phyloP scores from a whole-genome alignment of 495 filamentous ascomycete species.

The Penicillium robsamsonii region DNA sequence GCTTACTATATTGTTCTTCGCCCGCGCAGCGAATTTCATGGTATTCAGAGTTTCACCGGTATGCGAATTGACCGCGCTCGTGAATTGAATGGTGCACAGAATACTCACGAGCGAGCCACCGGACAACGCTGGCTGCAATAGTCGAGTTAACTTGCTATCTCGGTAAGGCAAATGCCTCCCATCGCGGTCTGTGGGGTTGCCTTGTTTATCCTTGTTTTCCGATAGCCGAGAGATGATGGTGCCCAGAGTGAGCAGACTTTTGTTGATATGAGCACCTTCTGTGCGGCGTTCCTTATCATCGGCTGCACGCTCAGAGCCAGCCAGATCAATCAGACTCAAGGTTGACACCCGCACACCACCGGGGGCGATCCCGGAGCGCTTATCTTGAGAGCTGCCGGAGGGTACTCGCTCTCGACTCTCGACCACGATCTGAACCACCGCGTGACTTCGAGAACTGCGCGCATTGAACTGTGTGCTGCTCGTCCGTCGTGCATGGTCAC shows the following conservation, averaged over 20 bases:
- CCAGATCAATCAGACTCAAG: constrained; percentile 91
- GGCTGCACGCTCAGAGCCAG: constrained; percentile 91
- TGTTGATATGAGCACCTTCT: constrained; percentile 98
- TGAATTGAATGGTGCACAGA: constrained; percentile 88
- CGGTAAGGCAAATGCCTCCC: constrained; percentile 91
- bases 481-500: constrained; percentile 84
- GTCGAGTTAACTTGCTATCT: constrained; percentile 92
- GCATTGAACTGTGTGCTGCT: constrained; percentile 95
- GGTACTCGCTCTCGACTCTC: constrained; percentile 86
- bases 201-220: constrained; percentile 80
- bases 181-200: constrained; percentile 71
- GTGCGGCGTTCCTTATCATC: constrained; percentile 92
- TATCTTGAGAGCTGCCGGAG: constrained; percentile 57
- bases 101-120: constrained; percentile 95
- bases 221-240: constrained; percentile 89
- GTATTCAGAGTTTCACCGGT: constrained; percentile 91
- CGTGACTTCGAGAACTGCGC: constrained; percentile 94
- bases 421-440: constrained; percentile 97
- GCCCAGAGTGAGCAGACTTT: constrained; percentile 89
- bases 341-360: constrained; percentile 96
- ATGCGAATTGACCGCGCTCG: constrained; percentile 62
- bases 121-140: constrained; percentile 89
- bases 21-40: constrained; percentile 91
- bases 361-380: constrained; percentile 73
- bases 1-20: constrained; percentile 96